Evolutionary conservation across 2,329 filamentous ascomycete species (phyloP), one percentile per base, ranked within the genome.

Genomic region (Curvularia eragrostidis): DNA sequence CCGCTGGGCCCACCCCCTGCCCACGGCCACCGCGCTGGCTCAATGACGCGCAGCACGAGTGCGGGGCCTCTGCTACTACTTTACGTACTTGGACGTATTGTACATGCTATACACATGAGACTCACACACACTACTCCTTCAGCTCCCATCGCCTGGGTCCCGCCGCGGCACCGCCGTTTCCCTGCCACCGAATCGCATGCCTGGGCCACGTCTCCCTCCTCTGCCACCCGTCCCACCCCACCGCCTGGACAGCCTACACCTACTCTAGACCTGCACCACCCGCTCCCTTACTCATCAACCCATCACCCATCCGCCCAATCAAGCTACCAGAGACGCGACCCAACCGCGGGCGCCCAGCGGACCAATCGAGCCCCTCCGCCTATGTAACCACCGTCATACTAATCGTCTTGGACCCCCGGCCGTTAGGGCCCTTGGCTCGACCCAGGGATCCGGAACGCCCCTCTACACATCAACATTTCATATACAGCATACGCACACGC

Each of bases 41-140:
- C 21, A 42, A 62, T 61, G 60, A 63, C 66, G 58, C 58, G 66
- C 68, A 69, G 54, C 54, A 39, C 30, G 41, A 39, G 42, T 47
- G 54, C 42, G 53, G 54, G 54, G 54, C 48, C 15, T 18, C 9
- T 13, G 2, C 18, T 19, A 39, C 36, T 19, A n/a, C n/a, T n/a
- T n/a, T n/a, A n/a, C n/a, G n/a, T n/a, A n/a, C n/a, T n/a, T n/a
- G n/a, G n/a, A n/a, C n/a, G n/a, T n/a, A n/a, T n/a, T 18, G 13
- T 38, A 9, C 10, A 9, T 30, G 10, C 28, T 30, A 30, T 10
- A 2, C 8, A 30, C 34, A 7, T 32, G 8, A 5, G 3, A 39
- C 38, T 30, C 8, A 30, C 28, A 6, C 39, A 8, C 39, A 42
- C 19, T 23, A 42, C 39, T 23, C 8, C 39, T n/a, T 4, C 36